Conservation (phyloP, 306 rosid species). For the Trichosanthes cucumerina region DNA sequence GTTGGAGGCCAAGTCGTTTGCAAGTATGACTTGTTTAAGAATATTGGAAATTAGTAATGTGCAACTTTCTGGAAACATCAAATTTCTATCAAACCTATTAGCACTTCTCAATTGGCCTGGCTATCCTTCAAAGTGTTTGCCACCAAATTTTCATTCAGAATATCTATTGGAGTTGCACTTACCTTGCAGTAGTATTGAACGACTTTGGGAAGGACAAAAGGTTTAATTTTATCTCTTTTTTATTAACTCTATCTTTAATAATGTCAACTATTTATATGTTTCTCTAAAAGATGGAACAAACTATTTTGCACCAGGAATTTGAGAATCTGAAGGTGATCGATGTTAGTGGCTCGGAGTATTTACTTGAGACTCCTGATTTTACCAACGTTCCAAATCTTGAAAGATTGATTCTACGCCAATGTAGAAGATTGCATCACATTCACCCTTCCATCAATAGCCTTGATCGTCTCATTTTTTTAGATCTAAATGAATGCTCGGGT, state of each 20-base stretch:
- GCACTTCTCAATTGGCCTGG: not conserved
- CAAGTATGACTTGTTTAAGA: not conserved
- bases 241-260: not conserved
- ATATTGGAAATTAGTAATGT: not conserved
- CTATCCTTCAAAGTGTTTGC: not conserved
- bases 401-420: slow-evolving; percentile 12
- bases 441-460: slow-evolving; percentile 5
- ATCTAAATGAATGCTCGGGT: slow-evolving; percentile 6
- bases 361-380: slow-evolving; percentile 11
- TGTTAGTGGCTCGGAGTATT: slow-evolving; percentile 5
- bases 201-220: slow-evolving; percentile 1
- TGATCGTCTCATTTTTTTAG: not conserved
- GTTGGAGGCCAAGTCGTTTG: not conserved
- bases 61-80: not conserved
- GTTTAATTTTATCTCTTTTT: not conserved
- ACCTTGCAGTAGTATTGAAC: not conserved
- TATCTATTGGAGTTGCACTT: not conserved
- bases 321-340: not conserved
- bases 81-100: not conserved
- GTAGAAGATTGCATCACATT: slow-evolving; percentile 7
- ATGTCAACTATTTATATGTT: not conserved
- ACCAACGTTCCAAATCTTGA: slow-evolving; percentile 12
- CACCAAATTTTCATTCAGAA: not conserved
- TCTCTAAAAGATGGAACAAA: not conserved
- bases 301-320: not conserved